Base-by-base conservation (phyloP, 352 stramenopile genomes). In the Pelagophyceae sp. region DNA sequence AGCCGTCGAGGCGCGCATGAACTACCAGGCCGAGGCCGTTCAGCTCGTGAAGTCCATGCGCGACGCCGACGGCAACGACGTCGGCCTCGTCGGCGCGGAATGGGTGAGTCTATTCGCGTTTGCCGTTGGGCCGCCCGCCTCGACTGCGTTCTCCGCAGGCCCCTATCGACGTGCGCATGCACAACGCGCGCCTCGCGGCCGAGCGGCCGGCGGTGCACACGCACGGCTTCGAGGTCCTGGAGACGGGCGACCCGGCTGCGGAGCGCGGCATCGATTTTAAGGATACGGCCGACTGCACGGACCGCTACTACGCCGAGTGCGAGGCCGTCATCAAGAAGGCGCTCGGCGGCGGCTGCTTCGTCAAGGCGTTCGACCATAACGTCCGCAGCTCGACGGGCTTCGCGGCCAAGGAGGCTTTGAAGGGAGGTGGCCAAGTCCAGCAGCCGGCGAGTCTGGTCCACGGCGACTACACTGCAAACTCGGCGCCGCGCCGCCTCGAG, bases 311-410 rank as follows among this genome's bases (percentile, higher is more conserved):
- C 50, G 25, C 15, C 17, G 17, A 60, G 17, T 60, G 50, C 50
- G 50, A 60, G 25, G 50, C 15, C 17, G 50, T 60, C 50, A 25
- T 60, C 17, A 15, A 25, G 17, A 25, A 15, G 50, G 50, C 50
- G 50, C 15, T 25, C 50, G 50, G 50, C 17, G 50, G 17, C 50
- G 50, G 50, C 25, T 15, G 50, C 25, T 25, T n/a, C n/a, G n/a
- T n/a, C n/a, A n/a, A n/a, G n/a, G 61, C 61, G 29, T 70, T 70
- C 29, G 61, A 70, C 61, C 61, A 70, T n/a, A 70, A 70, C 61
- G 61, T 70, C 15, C 20, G 61, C 20, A 35, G 61, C 61, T 15
- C 15, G 20, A 11, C 6, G 61, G 20, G 20, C 29, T 20, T 35
- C 23, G 61, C 20, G 6, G 6, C 20, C 15, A 11, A 11, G 6